Evolutionary conservation across 306 rosid species (phyloP), one percentile per base, ranked within the genome.

Genomic region (Vicia villosa): DNA sequence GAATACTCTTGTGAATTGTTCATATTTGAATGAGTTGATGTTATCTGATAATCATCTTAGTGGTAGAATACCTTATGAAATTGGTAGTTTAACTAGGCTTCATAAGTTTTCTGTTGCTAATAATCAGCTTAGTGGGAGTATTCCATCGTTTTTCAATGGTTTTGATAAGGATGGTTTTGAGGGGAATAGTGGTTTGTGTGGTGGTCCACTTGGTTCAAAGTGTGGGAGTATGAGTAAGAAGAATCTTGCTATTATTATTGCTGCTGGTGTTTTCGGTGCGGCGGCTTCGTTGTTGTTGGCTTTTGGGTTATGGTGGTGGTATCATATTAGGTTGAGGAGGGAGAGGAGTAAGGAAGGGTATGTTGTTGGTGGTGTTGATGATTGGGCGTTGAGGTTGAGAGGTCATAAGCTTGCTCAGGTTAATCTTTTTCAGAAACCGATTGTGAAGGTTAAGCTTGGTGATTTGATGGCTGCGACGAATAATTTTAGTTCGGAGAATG

Each of bases 291-390:
- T 94, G 81, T 62, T 94, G 20, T 41, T 87, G 63, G 92, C 87
- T 68, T 84, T 90, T 70, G 98, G 98, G 50, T 17, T 94, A 36
- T 94, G 96, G 97, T 94, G 98, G 98, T 90, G 96, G 96, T 88
- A 80, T 58, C 94, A 88, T 75, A 64, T 87, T 79, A 84, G 90
- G 78, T 30, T 70, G 75, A 68, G 72, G 45, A 74, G 74, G 56
- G 74, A 8, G 36, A 72, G 78, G 26, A 49, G 59, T 52, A 88
- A 64, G 69, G 73, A 82, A 30, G 87, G 91, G 8, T 79, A 45
- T 80, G 86, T 66, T 40, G 56, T 41, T 4, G 74, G 58, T 0
- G 82, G 65, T 7, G 78, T 11, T 12, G 90, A 81, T 13, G 86
- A 90, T 82, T 94, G 98, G 98, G 95, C 90, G 55, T 80, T 72